These are phyloP conservation scores for Arthromyces matolae DNA, from an alignment of 768 basidiomycete genomes.

Conservation along the genomic window DNA sequence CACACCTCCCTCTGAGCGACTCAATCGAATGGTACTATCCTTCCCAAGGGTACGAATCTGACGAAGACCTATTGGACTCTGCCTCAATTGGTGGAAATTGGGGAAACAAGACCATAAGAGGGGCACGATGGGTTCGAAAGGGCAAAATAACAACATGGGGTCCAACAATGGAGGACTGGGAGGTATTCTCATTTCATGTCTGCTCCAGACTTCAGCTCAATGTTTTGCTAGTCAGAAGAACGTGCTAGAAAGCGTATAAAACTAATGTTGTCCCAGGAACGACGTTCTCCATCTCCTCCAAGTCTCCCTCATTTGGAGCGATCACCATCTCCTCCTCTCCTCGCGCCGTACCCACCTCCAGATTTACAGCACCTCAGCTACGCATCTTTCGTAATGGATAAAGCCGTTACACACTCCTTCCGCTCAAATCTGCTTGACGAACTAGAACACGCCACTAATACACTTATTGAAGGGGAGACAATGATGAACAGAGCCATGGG, in stretches of 20 bases:
- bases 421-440: constrained; percentile 76
- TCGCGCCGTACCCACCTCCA: constrained; percentile 72
- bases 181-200: constrained; percentile 44
- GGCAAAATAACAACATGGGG: constrained; percentile 86
- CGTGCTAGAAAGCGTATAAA: constrained; percentile 79
- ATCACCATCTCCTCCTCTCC: constrained; percentile 71
- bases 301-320: constrained; percentile 72
- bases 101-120: constrained; percentile 74
- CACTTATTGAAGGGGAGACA: constrained; percentile 80
- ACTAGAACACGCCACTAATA: constrained; percentile 77
- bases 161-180: constrained; percentile 81
- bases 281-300: constrained; percentile 69
- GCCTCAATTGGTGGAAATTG: constrained; percentile 67
- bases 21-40: constrained; percentile 83
- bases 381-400: constrained; percentile 84
- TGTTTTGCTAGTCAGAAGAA: constrained; percentile 61
- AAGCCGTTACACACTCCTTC: constrained; percentile 79
- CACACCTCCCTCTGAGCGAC: constrained; percentile 55
- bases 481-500: constrained; percentile 71
- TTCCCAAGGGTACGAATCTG: constrained; percentile 67
- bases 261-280: constrained; percentile 55
- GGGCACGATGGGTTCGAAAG: constrained; percentile 77
- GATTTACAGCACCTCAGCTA: constrained; percentile 67
- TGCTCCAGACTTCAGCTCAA: constrained; percentile 9
- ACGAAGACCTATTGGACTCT: constrained; percentile 49